Base-by-base conservation (phyloP, 306 rosid species). In the Cucurbita maxima region DNA sequence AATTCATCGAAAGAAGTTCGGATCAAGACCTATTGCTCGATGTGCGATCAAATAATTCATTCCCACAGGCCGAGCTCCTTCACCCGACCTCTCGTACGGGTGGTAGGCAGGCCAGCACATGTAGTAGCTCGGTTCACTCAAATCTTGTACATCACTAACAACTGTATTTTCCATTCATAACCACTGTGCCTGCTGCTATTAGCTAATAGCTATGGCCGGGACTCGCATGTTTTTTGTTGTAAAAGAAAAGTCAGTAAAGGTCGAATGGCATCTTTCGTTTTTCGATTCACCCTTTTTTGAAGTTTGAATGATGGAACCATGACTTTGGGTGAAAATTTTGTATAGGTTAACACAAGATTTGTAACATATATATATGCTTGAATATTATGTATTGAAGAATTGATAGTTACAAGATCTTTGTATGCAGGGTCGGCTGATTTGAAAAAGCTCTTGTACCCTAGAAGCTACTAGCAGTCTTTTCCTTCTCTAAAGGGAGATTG, bases 1-100 rank as follows among this genome's bases (percentile, higher is more conserved):
- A 80, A 82, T 91, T 89, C 76, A 83, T 76, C 0, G 96, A 79
- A 76, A 96, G 88, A 54, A 88, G 84, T 81, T 84, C 83, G 73
- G 97, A 89, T 68, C 97, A 88, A 68, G 96, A 84, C 76, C 80
- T 95, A 41, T 88, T 95, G 76, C 81, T 95, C 56, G 96, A 95
- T 22, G 89, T 95, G 73, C 96, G 97, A 16, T 89, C 90, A 30
- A 87, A 95, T 37, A 85, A 85, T 76, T 91, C 92, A 41, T 95
- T 91, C 66, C 93, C 96, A 5, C 88, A 89, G 79, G 99, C 99
- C 63, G 97, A 95, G 82, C 97, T 95, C 19, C 82, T 91, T 64
- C 85, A 63, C 56, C 96, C 96, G 45, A 63, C 83, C 44, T 40
- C 72, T 75, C 83, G 78, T 81, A 84, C 80, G 75, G 91, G 84